These are phyloP conservation scores for Nicotiana knightiana DNA, from an alignment of 257 asterid genomes.

Conservation along the genomic window DNA sequence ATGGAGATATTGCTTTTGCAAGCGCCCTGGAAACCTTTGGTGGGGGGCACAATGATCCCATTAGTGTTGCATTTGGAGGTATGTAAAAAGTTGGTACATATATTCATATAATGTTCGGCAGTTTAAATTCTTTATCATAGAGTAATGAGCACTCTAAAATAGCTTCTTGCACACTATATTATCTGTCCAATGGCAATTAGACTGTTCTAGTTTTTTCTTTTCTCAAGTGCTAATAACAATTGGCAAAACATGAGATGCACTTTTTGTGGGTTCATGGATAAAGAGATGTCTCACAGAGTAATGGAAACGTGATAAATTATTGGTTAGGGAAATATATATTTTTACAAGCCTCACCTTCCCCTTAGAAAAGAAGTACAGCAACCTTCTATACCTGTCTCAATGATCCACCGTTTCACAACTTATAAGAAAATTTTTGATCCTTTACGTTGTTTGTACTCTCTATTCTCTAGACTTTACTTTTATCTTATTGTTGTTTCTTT, in stretches of 20 bases:
- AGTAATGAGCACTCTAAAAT: background rate
- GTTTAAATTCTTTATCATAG: background rate
- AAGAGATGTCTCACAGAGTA: background rate
- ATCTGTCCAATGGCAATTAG: background rate
- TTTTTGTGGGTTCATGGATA: conserved; percentile 7
- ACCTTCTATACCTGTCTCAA: background rate
- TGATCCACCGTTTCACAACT: background rate
- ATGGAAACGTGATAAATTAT: background rate
- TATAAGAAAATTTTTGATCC: background rate
- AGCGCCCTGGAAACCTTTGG: conserved; percentile 93
- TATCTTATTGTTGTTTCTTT: background rate
- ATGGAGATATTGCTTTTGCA: conserved; percentile 96
- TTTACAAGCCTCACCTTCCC: background rate
- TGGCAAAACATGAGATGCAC: background rate
- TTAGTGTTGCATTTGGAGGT: conserved; percentile 99
- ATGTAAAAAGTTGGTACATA: conserved; percentile 12
- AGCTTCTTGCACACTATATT: background rate
- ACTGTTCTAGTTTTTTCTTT: background rate
- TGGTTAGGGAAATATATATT: background rate
- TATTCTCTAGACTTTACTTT: background rate
- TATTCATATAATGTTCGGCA: background rate
- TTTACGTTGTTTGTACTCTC: background rate
- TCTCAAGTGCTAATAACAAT: background rate
- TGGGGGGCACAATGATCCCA: conserved; percentile 99
- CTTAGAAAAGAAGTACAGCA: background rate